phyloP scores from a whole-genome alignment of 345 rosid genomes.

The Eucalyptus curtisii region DNA sequence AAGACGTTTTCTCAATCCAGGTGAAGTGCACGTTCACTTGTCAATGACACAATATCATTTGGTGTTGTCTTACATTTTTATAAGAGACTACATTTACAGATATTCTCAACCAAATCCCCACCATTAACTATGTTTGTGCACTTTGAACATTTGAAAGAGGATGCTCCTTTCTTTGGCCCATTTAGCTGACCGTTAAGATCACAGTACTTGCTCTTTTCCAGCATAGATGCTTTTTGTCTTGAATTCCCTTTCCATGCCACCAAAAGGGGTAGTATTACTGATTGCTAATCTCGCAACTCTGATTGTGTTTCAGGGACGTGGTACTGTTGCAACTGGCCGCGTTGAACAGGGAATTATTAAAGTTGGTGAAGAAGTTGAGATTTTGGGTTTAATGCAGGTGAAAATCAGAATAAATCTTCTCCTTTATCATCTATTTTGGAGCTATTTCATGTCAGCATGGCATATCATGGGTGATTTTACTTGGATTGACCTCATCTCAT shows the following conservation, averaged over 20 bases:
- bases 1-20: constrained; percentile 99
- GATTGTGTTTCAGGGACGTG: constrained; percentile 63
- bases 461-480: neutral
- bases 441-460: neutral
- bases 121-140: neutral
- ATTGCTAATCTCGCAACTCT: neutral
- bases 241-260: neutral
- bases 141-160: neutral
- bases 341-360: constrained; percentile 86
- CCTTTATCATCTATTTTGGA: neutral
- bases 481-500: neutral
- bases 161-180: neutral
- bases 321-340: constrained; percentile 99
- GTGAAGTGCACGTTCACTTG: neutral
- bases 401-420: neutral
- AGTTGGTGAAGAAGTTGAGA: constrained; percentile 99
- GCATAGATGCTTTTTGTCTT: neutral
- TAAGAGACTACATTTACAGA: neutral
- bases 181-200: neutral
- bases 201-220: neutral
- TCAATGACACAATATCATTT: neutral
- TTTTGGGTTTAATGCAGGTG: constrained; percentile 78
- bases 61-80: neutral
- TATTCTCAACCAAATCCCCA: neutral
- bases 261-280: neutral